Conservation (phyloP, 116 monocot species). For the Zostera marina region DNA sequence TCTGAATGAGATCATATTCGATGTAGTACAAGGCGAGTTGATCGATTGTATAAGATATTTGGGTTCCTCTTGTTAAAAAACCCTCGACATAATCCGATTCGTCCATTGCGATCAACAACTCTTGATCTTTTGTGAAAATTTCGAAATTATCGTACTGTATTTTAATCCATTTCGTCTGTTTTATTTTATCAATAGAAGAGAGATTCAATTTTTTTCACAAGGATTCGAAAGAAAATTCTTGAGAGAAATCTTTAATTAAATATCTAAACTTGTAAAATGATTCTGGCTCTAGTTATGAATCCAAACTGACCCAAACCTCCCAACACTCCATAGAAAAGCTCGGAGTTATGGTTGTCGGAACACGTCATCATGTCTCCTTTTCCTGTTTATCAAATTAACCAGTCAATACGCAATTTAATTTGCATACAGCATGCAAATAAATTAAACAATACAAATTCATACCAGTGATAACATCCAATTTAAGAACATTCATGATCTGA, state of each 20-base stretch:
- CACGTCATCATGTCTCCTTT: conserved; percentile 67
- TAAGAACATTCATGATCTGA: conserved; percentile 71
- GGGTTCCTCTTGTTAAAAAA: not conserved
- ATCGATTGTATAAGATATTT: not conserved
- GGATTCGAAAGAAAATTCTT: too few relatives aligned
- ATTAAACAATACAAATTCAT: too few relatives aligned
- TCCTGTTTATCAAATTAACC: conserved; percentile 9
- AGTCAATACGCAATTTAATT: not conserved
- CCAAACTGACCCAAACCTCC: conserved; percentile 96
- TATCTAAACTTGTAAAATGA: too few relatives aligned
- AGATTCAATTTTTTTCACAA: too few relatives aligned
- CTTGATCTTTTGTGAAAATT: not conserved
- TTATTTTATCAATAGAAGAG: too few relatives aligned
- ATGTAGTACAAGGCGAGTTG: conserved; percentile 5
- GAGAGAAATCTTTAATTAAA: too few relatives aligned
- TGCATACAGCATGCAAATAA: not conserved
- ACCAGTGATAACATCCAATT: conserved; percentile 69
- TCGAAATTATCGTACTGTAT: conserved; percentile 5
- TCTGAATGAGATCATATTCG: not conserved
- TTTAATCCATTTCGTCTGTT: not conserved
- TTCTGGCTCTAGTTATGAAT: conserved; percentile 73
- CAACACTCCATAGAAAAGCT: conserved; percentile 62
- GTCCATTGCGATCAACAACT: not conserved
- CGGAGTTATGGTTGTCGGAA: conserved; percentile 39
- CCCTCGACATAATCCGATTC: conserved; percentile 3